Conservation (phyloP, 2,329 filamentous ascomycete genomes). For the Arachnopeziza araneosa region DNA sequence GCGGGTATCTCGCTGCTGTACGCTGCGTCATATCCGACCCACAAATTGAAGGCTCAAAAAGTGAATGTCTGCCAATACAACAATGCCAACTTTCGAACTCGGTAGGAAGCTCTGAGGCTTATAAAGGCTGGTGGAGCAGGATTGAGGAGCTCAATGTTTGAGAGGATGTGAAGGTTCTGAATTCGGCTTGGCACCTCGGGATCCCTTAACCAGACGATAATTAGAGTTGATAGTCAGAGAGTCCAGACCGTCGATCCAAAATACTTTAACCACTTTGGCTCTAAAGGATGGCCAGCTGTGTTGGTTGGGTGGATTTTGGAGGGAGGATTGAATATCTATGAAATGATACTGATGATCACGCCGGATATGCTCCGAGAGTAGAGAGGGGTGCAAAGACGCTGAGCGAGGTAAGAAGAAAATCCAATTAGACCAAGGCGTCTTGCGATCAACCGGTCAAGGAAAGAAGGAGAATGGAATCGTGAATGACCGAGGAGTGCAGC, state of each 20-base stretch:
- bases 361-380: too few relatives aligned
- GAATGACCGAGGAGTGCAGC: not conserved
- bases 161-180: not conserved
- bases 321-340: too few relatives aligned
- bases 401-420: too few relatives aligned
- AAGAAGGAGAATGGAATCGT: not conserved
- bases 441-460: too few relatives aligned
- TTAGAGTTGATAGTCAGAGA: not conserved
- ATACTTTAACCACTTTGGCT: not conserved
- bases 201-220: not conserved
- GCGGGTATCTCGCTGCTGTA: not conserved
- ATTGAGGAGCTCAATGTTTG: not conserved
- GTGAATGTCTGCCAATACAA: not conserved
- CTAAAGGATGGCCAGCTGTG: not conserved
- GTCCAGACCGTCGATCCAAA: not conserved
- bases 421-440: too few relatives aligned
- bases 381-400: too few relatives aligned
- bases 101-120: not conserved
- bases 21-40: not conserved
- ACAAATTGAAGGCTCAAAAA: too few relatives aligned
- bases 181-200: not conserved
- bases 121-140: not conserved
- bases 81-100: not conserved
- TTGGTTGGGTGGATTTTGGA: too few relatives aligned
- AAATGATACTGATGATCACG: too few relatives aligned